These are phyloP conservation scores for Glarea lozoyensis DNA, from an alignment of 495 filamentous ascomycete species.

Conservation along the genomic window DNA sequence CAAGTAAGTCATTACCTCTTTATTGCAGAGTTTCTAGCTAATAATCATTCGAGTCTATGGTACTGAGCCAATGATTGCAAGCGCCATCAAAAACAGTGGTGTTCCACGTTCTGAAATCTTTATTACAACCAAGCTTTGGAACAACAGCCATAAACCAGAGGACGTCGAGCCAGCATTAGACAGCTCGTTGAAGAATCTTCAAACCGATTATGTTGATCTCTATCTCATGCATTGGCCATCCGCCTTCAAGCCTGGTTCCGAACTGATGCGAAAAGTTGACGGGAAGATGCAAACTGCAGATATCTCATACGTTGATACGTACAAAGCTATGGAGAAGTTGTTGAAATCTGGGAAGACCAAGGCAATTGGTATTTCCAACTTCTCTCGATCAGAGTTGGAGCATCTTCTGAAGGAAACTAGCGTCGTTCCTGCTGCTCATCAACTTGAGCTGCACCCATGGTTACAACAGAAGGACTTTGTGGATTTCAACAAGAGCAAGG, in stretches of 20 bases:
- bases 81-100: conserved; percentile 47
- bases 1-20: conserved; percentile 20
- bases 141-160: conserved; percentile 51
- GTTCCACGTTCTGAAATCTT: conserved; percentile 55
- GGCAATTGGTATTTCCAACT: conserved; percentile 79
- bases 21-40: background rate
- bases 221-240: conserved; percentile 83
- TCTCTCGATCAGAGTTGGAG: conserved; percentile 59
- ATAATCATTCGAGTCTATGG: conserved; percentile 46
- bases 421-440: conserved; percentile 57
- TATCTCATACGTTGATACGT: conserved; percentile 61
- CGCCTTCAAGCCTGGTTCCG: conserved; percentile 33
- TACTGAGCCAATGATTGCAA: conserved; percentile 72
- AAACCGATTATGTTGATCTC: conserved; percentile 70
- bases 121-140: conserved; percentile 67
- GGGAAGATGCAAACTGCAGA: conserved; percentile 69
- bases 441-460: conserved; percentile 44
- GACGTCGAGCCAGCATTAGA: conserved; percentile 60
- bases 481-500: conserved; percentile 43
- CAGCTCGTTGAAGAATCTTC: conserved; percentile 58
- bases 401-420: conserved; percentile 49
- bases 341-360: conserved; percentile 62
- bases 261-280: conserved; percentile 61
- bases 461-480: conserved; percentile 51
- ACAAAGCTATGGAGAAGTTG: conserved; percentile 72